Evolutionary conservation across 768 basidiomycete genomes (phyloP), one percentile per base, ranked within the genome.

Genomic region (Xerocomellus amylosporus): DNA sequence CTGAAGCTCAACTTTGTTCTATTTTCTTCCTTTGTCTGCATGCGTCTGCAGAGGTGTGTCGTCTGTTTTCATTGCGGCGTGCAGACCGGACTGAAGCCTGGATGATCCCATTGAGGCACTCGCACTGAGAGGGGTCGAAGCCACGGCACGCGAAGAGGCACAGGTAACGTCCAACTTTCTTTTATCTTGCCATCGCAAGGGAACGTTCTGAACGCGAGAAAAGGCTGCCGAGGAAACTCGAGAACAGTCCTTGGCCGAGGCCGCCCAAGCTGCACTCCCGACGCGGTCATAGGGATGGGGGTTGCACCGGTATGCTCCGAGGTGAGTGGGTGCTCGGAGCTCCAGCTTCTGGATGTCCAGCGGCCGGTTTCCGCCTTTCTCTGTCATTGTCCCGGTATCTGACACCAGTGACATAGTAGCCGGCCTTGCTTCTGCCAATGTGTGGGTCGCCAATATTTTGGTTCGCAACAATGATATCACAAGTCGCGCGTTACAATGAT

Each of bases 171-270:
- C 44, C n/a, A 0, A 30, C 15, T 2, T 24, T 38, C 24, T 10
- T 33, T 24, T 30, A 3, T 10, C 5, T 50, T 41, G 41, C n/a
- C 14, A 13, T 40, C 13, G 2, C 20, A 24, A 19, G n/a, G 34
- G 9, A n/a, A 3, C 31, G 41, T n/a, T 45, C 43, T 43, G 12
- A 55, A 44, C 6, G 22, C 3, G 30, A 31, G 15, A 30, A 17
- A 22, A 69, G 68, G 70, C 54, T 30, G 58, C 14, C 28, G 66
- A 68, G 5, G 64, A 72, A 31, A 68, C 66, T 33, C 69, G 60
- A 36, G 69, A 70, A 50, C 58, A 20, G 26, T 64, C 66, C 17
- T 54, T 70, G 53, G 69, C 69, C 2, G 68, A 68, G 42, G 69
- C 70, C 9, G 69, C 69, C 1, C 69, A 70, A 50, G 60, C 54